phyloP scores from a whole-genome alignment of 176 grass and related monocot genomes.

The Triticum timopheevii region DNA sequence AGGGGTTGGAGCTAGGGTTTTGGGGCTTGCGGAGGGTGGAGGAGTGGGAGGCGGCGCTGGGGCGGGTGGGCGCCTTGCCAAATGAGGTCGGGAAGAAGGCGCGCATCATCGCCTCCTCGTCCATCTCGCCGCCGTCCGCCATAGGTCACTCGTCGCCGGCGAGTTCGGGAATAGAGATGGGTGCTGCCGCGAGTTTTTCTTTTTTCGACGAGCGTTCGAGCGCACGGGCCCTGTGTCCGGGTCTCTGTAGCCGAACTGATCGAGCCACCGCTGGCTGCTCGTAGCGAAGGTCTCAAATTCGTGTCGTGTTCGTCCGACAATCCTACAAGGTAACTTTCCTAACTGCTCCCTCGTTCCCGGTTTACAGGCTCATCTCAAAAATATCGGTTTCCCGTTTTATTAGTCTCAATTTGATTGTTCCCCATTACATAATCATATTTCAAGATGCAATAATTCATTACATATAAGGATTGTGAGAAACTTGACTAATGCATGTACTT shows the following conservation, averaged over 20 bases:
- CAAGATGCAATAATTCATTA: no score
- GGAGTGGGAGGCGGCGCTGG: conserved; percentile 56
- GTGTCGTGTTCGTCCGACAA: neutral
- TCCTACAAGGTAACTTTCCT: no score
- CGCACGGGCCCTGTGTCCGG: neutral
- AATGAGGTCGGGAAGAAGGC: conserved; percentile 84
- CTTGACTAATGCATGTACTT: no score
- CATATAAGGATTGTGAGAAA: no score
- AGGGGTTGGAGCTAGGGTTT: conserved; percentile 44
- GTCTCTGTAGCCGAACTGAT: neutral
- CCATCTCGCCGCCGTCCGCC: conserved; percentile 55
- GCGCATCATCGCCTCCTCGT: conserved; percentile 89
- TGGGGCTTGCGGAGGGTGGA: conserved; percentile 64
- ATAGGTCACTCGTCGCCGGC: conserved; percentile 33
- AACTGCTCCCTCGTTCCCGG: no score
- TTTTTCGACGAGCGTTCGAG: neutral
- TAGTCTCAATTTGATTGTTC: no score
- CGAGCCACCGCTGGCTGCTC: neutral
- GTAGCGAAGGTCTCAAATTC: neutral
- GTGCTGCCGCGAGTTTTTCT: neutral
- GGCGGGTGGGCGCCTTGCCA: conserved; percentile 60
- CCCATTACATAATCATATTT: no score
- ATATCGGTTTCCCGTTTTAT: no score
- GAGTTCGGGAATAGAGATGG: neutral
- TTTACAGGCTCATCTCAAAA: no score